Conservation (phyloP, 2,329 filamentous ascomycete species). For the Calonectria henricotiae region DNA sequence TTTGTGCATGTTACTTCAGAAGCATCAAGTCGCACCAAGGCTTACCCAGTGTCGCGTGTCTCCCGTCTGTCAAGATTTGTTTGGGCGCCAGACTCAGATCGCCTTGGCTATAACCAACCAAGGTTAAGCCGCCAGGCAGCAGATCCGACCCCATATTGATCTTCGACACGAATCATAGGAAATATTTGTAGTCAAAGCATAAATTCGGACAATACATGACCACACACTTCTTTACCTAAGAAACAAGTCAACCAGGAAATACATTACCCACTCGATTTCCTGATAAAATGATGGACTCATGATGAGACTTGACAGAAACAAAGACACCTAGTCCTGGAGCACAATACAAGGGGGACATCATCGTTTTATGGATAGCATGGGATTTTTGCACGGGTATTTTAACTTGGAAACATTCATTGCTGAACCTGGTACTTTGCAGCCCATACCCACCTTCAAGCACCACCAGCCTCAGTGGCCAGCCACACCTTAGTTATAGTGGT, state of each 20-base stretch:
- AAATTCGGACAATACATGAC: no score
- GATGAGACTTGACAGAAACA: no score
- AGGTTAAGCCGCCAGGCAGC: constrained; percentile 2
- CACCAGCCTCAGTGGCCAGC: constrained; percentile 31
- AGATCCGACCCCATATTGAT: constrained; percentile 10
- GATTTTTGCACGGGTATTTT: background rate
- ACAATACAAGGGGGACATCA: background rate
- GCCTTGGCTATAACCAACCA: constrained; percentile 10
- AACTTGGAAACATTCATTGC: background rate
- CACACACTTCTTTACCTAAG: no score
- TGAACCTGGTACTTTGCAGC: background rate
- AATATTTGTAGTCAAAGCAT: background rate
- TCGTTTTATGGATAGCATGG: background rate
- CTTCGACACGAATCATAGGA: background rate
- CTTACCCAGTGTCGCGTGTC: constrained; percentile 1
- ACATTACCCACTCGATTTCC: background rate
- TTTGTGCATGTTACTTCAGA: background rate
- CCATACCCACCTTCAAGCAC: background rate
- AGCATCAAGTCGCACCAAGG: background rate
- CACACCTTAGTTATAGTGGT: constrained; percentile 30
- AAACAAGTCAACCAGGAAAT: background rate
- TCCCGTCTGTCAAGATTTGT: background rate
- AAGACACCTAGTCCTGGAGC: background rate
- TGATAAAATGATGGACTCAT: background rate
- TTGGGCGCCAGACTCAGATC: background rate